Percentiles rank a stretch among this genome's conserved stretches.
phyloP scores from a whole-genome alignment of 2,329 filamentous ascomycete genomes.

The Fusarium newnesense region DNA sequence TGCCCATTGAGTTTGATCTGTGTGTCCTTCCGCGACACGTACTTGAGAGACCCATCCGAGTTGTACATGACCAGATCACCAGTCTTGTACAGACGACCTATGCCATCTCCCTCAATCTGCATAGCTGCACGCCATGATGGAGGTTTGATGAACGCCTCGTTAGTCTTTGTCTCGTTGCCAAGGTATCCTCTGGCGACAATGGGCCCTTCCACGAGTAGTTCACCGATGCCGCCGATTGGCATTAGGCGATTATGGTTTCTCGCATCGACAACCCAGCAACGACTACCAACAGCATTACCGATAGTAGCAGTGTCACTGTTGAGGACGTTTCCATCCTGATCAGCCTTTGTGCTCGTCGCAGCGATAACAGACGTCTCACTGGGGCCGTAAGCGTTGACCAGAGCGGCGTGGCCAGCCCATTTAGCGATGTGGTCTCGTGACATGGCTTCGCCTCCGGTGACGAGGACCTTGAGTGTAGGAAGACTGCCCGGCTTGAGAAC shows the following conservation, averaged over 20 bases:
- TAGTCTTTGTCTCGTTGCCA: constrained; percentile 12
- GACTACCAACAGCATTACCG: constrained; percentile 12
- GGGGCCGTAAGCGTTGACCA: constrained; percentile 34
- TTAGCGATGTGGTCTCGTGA: constrained; percentile 15
- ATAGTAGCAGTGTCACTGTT: constrained; percentile 11
- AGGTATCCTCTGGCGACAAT: constrained; percentile 31
- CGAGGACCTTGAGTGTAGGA: constrained; percentile 4
- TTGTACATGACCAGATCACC: constrained; percentile 60
- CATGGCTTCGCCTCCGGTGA: constrained; percentile 30
- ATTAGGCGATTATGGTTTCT: constrained; percentile 15
- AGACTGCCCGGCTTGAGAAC: constrained; percentile 24
- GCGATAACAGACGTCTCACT: constrained; percentile 21
- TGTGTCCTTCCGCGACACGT: constrained; percentile 64
- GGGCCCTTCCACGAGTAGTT: constrained; percentile 26
- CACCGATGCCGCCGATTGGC: constrained; percentile 6
- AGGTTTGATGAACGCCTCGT: constrained; percentile 45
- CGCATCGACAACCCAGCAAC: constrained; percentile 16
- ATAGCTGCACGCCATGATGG: constrained; percentile 59
- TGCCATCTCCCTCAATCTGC: neutral
- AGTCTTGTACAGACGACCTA: constrained; percentile 54
- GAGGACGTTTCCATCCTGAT: neutral
- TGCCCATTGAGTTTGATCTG: constrained; percentile 71
- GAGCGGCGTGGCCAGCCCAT: constrained; percentile 17
- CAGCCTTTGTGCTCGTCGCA: constrained; percentile 8
- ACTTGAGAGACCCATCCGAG: constrained; percentile 54